A percentile compares a stretch with the other conserved stretches of the same genome.
These are phyloP conservation scores for Gautieria morchelliformis DNA, from an alignment of 768 basidiomycete species.

Conservation along the genomic window DNA sequence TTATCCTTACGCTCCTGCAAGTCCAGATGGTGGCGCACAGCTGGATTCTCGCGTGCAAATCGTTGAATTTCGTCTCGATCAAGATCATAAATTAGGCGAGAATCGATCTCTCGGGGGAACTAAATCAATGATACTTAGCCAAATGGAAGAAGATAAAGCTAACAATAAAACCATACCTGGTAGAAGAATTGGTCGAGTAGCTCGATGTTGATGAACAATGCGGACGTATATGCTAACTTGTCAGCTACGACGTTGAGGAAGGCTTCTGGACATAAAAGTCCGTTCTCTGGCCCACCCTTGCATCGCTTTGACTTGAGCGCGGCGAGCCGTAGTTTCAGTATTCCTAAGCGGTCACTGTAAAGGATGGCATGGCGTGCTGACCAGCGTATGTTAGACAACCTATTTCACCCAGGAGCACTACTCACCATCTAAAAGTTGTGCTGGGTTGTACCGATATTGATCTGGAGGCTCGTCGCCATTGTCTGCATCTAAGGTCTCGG, in stretches of 20 bases:
- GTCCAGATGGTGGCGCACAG: conserved; percentile 79
- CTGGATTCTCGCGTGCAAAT: conserved; percentile 94
- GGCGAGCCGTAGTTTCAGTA: conserved; percentile 78
- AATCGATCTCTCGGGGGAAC: conserved; percentile 98
- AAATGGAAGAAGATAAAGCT: background rate
- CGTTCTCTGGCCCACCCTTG: conserved; percentile 75
- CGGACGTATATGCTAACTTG: conserved; percentile 90
- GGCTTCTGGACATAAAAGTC: conserved; percentile 89
- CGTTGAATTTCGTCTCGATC: conserved; percentile 80
- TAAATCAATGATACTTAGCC: conserved; percentile 22
- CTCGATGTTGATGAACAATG: conserved; percentile 99
- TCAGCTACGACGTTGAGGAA: conserved; percentile 96
- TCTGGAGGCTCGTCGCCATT: conserved; percentile 30
- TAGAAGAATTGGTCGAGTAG: conserved; percentile 98
- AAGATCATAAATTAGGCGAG: conserved; percentile 85
- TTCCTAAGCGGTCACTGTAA: conserved; percentile 69
- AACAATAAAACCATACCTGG: conserved; percentile 47
- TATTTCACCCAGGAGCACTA: background rate
- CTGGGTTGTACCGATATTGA: conserved; percentile 85
- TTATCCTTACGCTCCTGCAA: conserved; percentile 97
- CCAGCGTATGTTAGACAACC: conserved; percentile 2
- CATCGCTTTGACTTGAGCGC: conserved; percentile 88
- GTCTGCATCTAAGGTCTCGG: conserved; percentile 21
- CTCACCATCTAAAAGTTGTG: conserved; percentile 86
- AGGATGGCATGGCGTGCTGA: conserved; percentile 88